phyloP scores from a whole-genome alignment of 148 eudicot species.

The Camellia sinensis region DNA sequence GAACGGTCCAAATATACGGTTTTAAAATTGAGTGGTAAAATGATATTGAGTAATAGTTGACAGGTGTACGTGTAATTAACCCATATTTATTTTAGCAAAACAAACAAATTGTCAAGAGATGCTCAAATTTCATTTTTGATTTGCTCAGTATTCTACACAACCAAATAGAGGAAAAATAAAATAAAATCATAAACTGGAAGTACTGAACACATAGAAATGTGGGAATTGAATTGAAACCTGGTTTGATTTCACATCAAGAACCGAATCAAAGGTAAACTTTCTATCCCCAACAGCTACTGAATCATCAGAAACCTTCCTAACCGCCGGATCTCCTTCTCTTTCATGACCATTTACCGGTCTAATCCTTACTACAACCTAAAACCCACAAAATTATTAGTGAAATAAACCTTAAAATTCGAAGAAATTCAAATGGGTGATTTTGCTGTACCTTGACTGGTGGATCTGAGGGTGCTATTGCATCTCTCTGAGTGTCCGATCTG shows the following conservation, averaged over 20 bases:
- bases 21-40: no score
- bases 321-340: conserved; percentile 45
- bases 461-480: conserved; percentile 27
- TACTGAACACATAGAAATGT: neutral
- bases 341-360: conserved; percentile 57
- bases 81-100: no score
- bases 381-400: conserved; percentile 1
- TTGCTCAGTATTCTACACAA: no score
- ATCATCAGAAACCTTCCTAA: conserved; percentile 53
- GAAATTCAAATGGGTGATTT: neutral
- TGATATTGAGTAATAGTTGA: no score
- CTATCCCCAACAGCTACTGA: conserved; percentile 57
- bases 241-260: conserved; percentile 60
- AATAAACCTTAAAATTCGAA: neutral
- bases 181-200: neutral
- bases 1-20: no score
- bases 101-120: neutral
- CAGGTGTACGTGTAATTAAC: no score
- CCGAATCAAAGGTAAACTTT: conserved; percentile 62
- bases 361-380: conserved; percentile 70
- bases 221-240: conserved; percentile 48
- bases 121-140: neutral
- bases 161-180: neutral
- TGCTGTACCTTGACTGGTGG: conserved; percentile 70
- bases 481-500: conserved; percentile 23